Evolutionary conservation across 2,329 filamentous ascomycete species (phyloP).

Genomic region (Hypocrella siamensis): DNA sequence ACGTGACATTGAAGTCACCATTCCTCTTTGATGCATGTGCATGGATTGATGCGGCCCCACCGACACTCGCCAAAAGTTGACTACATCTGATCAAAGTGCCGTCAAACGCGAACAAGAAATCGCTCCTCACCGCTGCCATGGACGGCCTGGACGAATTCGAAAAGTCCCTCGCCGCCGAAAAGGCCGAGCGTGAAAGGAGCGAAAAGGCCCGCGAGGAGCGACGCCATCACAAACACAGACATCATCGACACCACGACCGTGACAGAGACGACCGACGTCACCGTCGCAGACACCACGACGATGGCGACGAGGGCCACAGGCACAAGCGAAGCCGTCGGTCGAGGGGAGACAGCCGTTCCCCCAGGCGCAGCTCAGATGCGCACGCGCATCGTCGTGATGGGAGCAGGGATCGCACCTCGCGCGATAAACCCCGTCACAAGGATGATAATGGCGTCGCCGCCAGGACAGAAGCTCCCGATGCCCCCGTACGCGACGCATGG

Average conservation of each 20-base stretch:
- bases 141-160: conserved; percentile 59
- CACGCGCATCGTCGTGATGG: conserved; percentile 20
- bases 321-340: conserved; percentile 45
- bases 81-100: no score
- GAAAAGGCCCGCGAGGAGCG: conserved; percentile 30
- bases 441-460: background rate
- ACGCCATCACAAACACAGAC: conserved; percentile 28
- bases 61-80: no score
- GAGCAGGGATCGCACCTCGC: background rate
- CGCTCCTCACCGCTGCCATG: conserved; percentile 16
- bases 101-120: no score
- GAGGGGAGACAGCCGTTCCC: conserved; percentile 25
- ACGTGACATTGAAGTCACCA: no score
- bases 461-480: conserved; percentile 8
- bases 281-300: conserved; percentile 17
- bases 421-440: background rate
- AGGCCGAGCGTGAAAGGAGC: conserved; percentile 32
- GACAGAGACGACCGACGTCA: conserved; percentile 14
- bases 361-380: conserved; percentile 17
- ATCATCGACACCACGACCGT: conserved; percentile 30
- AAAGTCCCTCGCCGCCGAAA: conserved; percentile 54
- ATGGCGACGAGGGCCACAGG: conserved; percentile 24
- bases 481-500: conserved; percentile 67
- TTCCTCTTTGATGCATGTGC: no score
- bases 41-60: no score